These are phyloP conservation scores for Kitagawia praeruptora DNA, from an alignment of 129 eudicot genomes.

Conservation along the genomic window DNA sequence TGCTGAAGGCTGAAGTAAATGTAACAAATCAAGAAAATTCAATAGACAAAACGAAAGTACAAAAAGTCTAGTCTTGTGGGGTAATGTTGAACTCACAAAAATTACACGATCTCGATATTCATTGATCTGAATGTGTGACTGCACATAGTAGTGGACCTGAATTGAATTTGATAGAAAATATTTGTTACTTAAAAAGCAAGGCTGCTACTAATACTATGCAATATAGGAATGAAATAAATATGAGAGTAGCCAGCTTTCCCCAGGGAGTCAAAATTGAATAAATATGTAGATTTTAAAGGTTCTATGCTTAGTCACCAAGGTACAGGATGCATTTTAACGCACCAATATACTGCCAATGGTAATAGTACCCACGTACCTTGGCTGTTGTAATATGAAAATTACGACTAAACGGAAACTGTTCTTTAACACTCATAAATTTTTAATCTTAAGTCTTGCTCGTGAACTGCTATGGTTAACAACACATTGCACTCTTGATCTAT, in stretches of 20 bases:
- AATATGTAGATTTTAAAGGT: neutral
- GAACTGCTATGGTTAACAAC: neutral
- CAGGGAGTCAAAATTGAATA: neutral
- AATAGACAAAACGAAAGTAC: conserved; percentile 2
- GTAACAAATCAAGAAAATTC: conserved; percentile 5
- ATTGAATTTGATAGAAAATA: conserved; percentile 4
- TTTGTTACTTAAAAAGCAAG: neutral
- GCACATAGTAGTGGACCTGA: conserved; percentile 83
- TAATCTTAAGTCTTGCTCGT: neutral
- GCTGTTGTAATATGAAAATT: neutral
- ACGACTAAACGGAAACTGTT: neutral
- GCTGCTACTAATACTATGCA: neutral
- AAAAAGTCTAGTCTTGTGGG: neutral
- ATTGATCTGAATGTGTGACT: conserved; percentile 95
- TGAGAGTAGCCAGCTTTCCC: neutral
- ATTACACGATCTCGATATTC: conserved; percentile 90
- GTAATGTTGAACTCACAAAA: conserved; percentile 37
- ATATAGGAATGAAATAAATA: neutral
- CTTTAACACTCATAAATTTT: neutral
- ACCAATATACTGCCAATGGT: neutral
- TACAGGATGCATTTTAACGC: neutral
- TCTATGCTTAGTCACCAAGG: neutral
- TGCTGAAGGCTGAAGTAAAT: conserved; percentile 58
- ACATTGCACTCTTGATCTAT: neutral
- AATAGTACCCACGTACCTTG: neutral